phyloP scores from a whole-genome alignment of 305 asterid species.

The Fraxinus dipetala region DNA sequence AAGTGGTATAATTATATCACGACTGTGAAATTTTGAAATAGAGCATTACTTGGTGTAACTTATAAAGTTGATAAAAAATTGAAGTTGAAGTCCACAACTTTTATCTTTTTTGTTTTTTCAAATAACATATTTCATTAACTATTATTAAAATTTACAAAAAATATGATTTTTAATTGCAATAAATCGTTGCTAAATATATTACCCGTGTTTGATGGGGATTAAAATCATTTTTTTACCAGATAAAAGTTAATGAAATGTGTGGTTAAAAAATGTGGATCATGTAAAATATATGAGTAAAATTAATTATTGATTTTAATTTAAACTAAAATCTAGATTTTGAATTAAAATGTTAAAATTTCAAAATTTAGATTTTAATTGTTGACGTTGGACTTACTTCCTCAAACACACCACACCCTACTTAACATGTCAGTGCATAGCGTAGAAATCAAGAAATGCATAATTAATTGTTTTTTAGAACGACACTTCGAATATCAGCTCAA shows the following conservation, averaged over 20 bases:
- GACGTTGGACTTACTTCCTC: not conserved
- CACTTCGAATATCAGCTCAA: constrained; percentile 25
- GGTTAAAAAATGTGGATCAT: too few relatives aligned
- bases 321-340: not conserved
- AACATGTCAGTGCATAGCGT: constrained; percentile 24
- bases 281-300: too few relatives aligned
- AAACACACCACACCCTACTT: not conserved
- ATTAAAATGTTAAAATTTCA: too few relatives aligned
- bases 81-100: too few relatives aligned
- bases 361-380: not conserved
- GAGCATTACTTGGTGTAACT: not conserved
- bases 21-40: not conserved
- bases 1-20: too few relatives aligned
- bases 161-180: too few relatives aligned
- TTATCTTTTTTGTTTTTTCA: too few relatives aligned
- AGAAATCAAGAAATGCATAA: constrained; percentile 26
- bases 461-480: not conserved
- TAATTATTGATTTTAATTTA: too few relatives aligned
- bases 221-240: not conserved
- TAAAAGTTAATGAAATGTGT: not conserved
- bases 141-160: too few relatives aligned
- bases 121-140: too few relatives aligned
- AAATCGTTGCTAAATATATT: not conserved
- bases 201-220: not conserved
- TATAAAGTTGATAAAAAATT: too few relatives aligned